These are phyloP conservation scores for Eucalyptus erythrocorys DNA, from an alignment of 345 rosid species.

Conservation along the genomic window DNA sequence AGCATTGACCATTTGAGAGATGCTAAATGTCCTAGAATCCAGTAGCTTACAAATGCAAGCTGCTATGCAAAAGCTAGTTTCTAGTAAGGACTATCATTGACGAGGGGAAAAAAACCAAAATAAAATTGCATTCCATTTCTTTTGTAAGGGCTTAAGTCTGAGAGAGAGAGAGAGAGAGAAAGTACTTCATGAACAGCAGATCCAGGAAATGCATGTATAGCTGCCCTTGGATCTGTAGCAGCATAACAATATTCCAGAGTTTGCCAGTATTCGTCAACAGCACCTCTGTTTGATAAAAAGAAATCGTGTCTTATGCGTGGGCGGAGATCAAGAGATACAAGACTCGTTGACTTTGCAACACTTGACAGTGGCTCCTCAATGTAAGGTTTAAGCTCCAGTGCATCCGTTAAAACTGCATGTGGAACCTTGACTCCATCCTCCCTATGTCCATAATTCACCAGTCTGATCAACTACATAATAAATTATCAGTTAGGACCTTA, in stretches of 20 bases:
- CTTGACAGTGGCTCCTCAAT: slow-evolving; percentile 71
- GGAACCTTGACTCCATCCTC: slow-evolving; percentile 28
- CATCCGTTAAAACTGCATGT: slow-evolving; percentile 58
- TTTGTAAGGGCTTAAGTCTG: not conserved
- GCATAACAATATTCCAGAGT: slow-evolving; percentile 94
- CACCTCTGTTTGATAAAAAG: slow-evolving; percentile 54
- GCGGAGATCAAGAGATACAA: slow-evolving; percentile 60
- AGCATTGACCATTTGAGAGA: not conserved
- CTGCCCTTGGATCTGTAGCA: slow-evolving; percentile 78
- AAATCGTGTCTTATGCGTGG: slow-evolving; percentile 94
- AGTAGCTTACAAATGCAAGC: not conserved
- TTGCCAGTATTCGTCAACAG: slow-evolving; percentile 89
- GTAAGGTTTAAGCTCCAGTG: slow-evolving; percentile 83
- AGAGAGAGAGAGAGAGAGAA: not conserved
- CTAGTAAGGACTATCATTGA: not conserved
- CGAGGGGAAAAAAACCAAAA: not conserved
- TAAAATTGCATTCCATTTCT: not conserved
- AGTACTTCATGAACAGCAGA: slow-evolving; percentile 62
- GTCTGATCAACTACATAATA: slow-evolving; percentile 61
- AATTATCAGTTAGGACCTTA: slow-evolving; percentile 1
- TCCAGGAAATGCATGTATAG: slow-evolving; percentile 87
- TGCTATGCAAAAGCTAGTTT: not conserved
- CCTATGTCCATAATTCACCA: slow-evolving; percentile 40
- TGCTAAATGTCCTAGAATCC: not conserved
- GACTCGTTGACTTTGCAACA: slow-evolving; percentile 33